Base-by-base conservation (phyloP, 176 grass and related monocot genomes). In the Eragrostis curvula region DNA sequence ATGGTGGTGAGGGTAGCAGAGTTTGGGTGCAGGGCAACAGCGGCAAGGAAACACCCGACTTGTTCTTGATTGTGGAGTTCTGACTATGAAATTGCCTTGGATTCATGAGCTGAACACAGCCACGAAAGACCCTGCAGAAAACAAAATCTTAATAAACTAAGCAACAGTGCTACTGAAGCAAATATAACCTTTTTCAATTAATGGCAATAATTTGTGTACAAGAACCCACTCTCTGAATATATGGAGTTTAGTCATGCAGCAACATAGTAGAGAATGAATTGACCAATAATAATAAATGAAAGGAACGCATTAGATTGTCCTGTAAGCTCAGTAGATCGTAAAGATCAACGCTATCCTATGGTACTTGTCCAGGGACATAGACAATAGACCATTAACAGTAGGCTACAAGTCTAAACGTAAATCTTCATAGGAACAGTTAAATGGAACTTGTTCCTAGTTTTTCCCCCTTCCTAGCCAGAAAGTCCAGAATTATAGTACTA, bases 51-150 rank as follows among this genome's bases (percentile, higher is more conserved):
- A 44, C 70, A 70, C 25, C 65, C 55, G 12, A 24, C 23, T 68
- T 63, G 36, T 61, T 63, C 45, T 46, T 13, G 7, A 75, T 45
- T 77, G 16, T 23, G 13, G 1, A 84, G 63, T 53, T 43, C 43
- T 60, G 13, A 29, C 18, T 12, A n/a, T 3, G 70, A 39, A 52
- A 64, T 63, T 39, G 8, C 71, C 77, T 71, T 42, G 48, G 70
- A 77, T 85, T 73, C 40, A 56, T 50, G 58, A 67, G 66, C 56
- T 51, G 28, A 55, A 77, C n/a, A 48, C 81, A 66, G 72, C 78
- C 83, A 82, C 18, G 11, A 72, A 77, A 77, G 66, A 82, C 82
- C 66, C 88, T 89, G 82, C 16, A 47, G 53, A 7, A 25, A 80
- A 85, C 15, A 57, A 66, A 85, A 85, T 65, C 21, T 44, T 27